Percentiles rank a stretch among this genome's conserved stretches.
Conservation (phyloP, 805 yeast genomes). For the Kurtzmaniella cleridarum region DNA sequence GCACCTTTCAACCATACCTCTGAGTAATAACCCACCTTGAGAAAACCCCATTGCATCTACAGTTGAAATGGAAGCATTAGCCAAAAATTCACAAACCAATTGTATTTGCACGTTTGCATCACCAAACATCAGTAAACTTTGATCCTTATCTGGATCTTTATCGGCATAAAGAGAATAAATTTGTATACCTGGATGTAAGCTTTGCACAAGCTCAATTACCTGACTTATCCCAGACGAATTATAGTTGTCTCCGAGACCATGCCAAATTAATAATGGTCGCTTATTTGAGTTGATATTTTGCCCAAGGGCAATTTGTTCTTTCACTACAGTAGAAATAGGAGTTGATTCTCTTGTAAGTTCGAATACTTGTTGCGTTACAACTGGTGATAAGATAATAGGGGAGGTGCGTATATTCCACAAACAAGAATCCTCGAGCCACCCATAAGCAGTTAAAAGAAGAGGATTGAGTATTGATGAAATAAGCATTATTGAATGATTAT, state of each 20-base stretch:
- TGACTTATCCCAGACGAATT: conserved; percentile 53
- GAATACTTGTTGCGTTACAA: neutral
- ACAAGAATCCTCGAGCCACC: neutral
- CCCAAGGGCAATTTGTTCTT: neutral
- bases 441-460: neutral
- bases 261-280: conserved; percentile 70
- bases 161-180: conserved; percentile 53
- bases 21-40: conserved; percentile 78
- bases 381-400: neutral
- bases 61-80: conserved; percentile 37
- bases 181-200: conserved; percentile 43
- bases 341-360: neutral
- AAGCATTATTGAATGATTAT: too few relatives aligned
- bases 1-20: conserved; percentile 63
- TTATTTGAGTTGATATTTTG: neutral
- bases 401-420: neutral
- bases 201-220: conserved; percentile 38
- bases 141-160: conserved; percentile 46
- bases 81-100: conserved; percentile 48
- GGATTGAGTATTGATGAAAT: neutral
- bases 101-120: conserved; percentile 51
- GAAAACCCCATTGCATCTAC: conserved; percentile 76
- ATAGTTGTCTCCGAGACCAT: conserved; percentile 76
- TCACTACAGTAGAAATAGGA: conserved; percentile 1
- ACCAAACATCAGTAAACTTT: conserved; percentile 53